phyloP scores from a whole-genome alignment of 805 yeast species.

The Huiozyma naganishii region DNA sequence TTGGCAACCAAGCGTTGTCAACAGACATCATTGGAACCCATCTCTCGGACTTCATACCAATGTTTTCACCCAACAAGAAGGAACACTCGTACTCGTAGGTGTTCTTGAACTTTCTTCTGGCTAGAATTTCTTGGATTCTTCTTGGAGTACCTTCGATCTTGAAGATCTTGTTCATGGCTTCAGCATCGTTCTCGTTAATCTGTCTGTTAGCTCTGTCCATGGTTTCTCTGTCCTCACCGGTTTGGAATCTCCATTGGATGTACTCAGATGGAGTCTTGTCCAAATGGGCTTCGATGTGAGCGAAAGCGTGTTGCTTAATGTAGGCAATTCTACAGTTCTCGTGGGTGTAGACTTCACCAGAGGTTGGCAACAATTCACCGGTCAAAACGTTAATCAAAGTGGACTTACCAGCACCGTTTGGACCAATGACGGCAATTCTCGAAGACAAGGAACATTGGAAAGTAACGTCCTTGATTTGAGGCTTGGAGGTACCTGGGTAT shows the following conservation, averaged over 20 bases:
- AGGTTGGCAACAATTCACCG: conserved; percentile 97
- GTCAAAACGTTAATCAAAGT: conserved; percentile 97
- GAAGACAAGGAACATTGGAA: conserved; percentile 99
- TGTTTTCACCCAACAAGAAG: conserved; percentile 94
- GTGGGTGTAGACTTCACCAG: conserved; percentile 98
- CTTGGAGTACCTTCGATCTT: conserved; percentile 98
- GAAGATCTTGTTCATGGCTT: conserved; percentile 98
- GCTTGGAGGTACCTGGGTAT: conserved; percentile 97
- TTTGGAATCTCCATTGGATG: conserved; percentile 99
- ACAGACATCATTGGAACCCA: conserved; percentile 99
- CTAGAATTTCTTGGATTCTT: conserved; percentile 86
- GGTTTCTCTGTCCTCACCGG: conserved; percentile 99
- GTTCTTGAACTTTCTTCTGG: conserved; percentile 99
- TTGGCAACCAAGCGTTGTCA: conserved; percentile 99
- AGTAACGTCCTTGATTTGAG: conserved; percentile 81
- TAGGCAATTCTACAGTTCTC: conserved; percentile 99
- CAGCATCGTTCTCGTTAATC: conserved; percentile 93
- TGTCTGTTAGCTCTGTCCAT: conserved; percentile 99
- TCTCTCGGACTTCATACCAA: conserved; percentile 97
- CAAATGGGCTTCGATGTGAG: conserved; percentile 96
- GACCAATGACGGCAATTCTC: conserved; percentile 99
- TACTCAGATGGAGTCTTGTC: conserved; percentile 99
- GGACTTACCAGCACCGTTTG: conserved; percentile 99
- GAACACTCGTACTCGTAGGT: conserved; percentile 99
- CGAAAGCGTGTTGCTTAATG: conserved; percentile 99